A percentile compares a stretch with the other conserved stretches of the same genome.
These are phyloP conservation scores for Leccinum truebloodii DNA, from an alignment of 768 basidiomycete genomes.

Conservation along the genomic window DNA sequence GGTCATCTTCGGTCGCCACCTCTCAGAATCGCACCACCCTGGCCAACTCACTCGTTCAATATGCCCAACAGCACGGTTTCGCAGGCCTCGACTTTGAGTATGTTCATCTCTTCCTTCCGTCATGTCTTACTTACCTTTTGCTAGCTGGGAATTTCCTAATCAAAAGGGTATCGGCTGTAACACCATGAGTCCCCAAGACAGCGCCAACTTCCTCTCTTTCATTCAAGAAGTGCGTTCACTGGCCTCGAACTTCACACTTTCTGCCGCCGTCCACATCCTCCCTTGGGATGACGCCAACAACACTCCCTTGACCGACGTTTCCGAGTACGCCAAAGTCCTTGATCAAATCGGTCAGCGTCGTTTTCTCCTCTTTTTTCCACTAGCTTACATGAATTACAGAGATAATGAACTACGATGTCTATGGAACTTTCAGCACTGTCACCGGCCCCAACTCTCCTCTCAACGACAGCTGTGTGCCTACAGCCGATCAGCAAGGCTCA, in stretches of 20 bases:
- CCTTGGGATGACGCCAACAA: slow-evolving; percentile 67
- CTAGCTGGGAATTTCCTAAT: slow-evolving; percentile 88
- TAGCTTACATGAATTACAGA: slow-evolving; percentile 39
- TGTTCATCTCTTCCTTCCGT: slow-evolving; percentile 20
- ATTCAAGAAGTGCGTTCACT: slow-evolving; percentile 65
- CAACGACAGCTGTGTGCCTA: slow-evolving; percentile 69
- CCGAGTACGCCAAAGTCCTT: slow-evolving; percentile 63
- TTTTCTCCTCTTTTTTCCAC: background rate
- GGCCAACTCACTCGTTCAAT: slow-evolving; percentile 50
- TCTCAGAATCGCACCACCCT: slow-evolving; percentile 57
- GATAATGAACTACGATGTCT: slow-evolving; percentile 74
- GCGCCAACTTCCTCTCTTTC: slow-evolving; percentile 77
- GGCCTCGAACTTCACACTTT: slow-evolving; percentile 61
- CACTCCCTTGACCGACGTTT: slow-evolving; percentile 58
- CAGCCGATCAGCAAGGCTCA: slow-evolving; percentile 64
- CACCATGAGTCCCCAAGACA: slow-evolving; percentile 58
- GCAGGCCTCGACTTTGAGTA: slow-evolving; percentile 74
- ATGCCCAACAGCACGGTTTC: slow-evolving; percentile 51
- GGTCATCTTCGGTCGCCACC: slow-evolving; percentile 58
- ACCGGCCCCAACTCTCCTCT: slow-evolving; percentile 86
- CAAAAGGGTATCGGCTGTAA: slow-evolving; percentile 72
- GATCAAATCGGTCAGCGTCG: slow-evolving; percentile 63
- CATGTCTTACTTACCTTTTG: background rate
- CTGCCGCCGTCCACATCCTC: slow-evolving; percentile 64
- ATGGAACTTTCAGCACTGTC: slow-evolving; percentile 51